These are phyloP conservation scores for Microbotryum silenes-acaulis DNA, from an alignment of 1,284 basidiomycete species.

Conservation along the genomic window DNA sequence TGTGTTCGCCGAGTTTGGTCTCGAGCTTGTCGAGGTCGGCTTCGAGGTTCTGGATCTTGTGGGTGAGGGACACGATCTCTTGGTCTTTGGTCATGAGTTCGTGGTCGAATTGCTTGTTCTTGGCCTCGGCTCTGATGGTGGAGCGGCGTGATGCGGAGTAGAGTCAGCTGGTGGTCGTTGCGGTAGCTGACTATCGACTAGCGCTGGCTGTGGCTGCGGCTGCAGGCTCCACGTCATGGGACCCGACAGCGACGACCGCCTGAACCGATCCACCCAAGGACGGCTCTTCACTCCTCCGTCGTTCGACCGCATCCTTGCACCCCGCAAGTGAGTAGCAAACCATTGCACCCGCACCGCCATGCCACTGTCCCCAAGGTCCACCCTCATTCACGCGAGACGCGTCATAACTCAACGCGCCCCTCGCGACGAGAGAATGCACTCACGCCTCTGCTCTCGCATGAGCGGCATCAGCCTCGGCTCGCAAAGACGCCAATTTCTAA, in stretches of 20 bases:
- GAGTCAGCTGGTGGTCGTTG: not conserved
- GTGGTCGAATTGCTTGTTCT: constrained; percentile 65
- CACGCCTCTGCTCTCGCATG: constrained; percentile 62
- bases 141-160: not conserved
- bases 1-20: constrained; percentile 60
- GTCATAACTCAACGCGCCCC: no score
- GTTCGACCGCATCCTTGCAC: no score
- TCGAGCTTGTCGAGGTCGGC: constrained; percentile 70
- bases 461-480: constrained; percentile 77
- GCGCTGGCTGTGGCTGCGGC: no score
- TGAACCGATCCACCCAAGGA: no score
- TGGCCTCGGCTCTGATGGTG: constrained; percentile 55
- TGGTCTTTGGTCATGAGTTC: constrained; percentile 76
- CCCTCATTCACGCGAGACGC: no score
- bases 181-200: no score
- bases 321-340: no score
- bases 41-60: constrained; percentile 66
- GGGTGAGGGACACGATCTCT: constrained; percentile 72
- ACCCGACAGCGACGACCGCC: no score
- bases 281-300: no score
- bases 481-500: constrained; percentile 56
- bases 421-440: not conserved
- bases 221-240: no score
- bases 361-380: no score
- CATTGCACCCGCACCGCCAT: no score